These are phyloP conservation scores for Truncatella angustata DNA, from an alignment of 2,329 filamentous ascomycete genomes.

Conservation along the genomic window DNA sequence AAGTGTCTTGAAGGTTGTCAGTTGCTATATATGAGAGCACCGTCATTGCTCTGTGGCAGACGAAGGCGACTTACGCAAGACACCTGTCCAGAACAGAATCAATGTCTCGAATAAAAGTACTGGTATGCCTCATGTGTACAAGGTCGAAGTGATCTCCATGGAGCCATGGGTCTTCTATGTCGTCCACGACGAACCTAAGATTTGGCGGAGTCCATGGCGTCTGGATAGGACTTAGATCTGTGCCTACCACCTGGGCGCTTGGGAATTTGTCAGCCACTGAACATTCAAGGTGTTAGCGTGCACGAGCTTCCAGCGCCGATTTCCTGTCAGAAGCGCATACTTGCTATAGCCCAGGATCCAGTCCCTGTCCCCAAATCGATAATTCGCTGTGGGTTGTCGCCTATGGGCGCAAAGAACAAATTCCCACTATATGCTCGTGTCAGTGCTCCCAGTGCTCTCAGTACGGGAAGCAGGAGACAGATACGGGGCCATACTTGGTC, in stretches of 20 bases:
- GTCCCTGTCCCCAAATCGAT: constrained; percentile 36
- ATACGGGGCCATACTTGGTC: constrained; percentile 17
- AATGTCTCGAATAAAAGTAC: constrained; percentile 10
- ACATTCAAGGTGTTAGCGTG: too few species aligned
- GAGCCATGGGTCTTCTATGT: constrained; percentile 49
- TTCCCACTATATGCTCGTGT: constrained; percentile 9
- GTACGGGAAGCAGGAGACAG: background rate
- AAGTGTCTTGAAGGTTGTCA: constrained; percentile 19
- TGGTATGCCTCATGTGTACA: constrained; percentile 46
- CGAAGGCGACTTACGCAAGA: background rate
- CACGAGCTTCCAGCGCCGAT: too few species aligned
- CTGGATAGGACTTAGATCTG: constrained; percentile 23
- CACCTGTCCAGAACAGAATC: constrained; percentile 1
- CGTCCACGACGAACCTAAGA: constrained; percentile 51
- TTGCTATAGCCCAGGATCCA: constrained; percentile 40
- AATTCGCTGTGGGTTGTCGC: constrained; percentile 17
- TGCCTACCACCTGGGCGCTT: constrained; percentile 18
- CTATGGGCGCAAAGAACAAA: constrained; percentile 17
- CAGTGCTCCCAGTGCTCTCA: background rate
- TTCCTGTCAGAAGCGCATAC: constrained; percentile 10
- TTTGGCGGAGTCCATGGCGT: constrained; percentile 43
- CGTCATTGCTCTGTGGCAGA: too few species aligned
- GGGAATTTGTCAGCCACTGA: constrained; percentile 19
- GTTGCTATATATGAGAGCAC: too few species aligned
- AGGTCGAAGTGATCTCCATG: constrained; percentile 46